Evolutionary conservation across 148 eudicot genomes (phyloP).

Genomic region (Dianthus caryophyllus): DNA sequence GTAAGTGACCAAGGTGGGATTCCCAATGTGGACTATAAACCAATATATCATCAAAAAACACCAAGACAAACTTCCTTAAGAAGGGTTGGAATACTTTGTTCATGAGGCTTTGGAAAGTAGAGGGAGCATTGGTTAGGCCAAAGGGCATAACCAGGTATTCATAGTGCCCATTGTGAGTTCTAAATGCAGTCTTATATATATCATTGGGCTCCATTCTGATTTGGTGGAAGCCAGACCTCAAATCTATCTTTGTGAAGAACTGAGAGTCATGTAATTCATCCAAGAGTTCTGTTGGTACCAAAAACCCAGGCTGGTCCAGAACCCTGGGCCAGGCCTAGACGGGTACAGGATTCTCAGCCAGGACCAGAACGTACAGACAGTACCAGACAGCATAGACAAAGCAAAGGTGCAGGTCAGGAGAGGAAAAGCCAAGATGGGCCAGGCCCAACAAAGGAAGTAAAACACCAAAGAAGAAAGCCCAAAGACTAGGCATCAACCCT

Average conservation of each 20-base stretch:
- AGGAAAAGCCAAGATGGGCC: too few species aligned
- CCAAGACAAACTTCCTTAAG: background rate
- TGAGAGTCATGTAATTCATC: background rate
- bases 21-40: background rate
- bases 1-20: background rate
- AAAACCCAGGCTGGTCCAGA: too few species aligned
- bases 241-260: constrained; percentile 12
- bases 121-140: background rate
- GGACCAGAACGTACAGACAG: too few species aligned
- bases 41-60: constrained; percentile 3
- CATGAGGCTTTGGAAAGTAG: constrained; percentile 6
- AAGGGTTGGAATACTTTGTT: background rate
- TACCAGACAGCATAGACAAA: too few species aligned
- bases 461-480: too few species aligned
- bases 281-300: background rate
- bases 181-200: background rate
- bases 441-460: too few species aligned
- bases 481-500: too few species aligned
- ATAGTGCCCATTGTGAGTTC: background rate
- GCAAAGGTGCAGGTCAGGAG: too few species aligned
- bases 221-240: background rate
- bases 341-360: too few species aligned
- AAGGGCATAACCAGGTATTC: background rate
- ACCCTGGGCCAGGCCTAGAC: too few species aligned
- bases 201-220: background rate